These are phyloP conservation scores for Iris macrosiphon DNA, from an alignment of 106 monocot genomes.

Conservation along the genomic window DNA sequence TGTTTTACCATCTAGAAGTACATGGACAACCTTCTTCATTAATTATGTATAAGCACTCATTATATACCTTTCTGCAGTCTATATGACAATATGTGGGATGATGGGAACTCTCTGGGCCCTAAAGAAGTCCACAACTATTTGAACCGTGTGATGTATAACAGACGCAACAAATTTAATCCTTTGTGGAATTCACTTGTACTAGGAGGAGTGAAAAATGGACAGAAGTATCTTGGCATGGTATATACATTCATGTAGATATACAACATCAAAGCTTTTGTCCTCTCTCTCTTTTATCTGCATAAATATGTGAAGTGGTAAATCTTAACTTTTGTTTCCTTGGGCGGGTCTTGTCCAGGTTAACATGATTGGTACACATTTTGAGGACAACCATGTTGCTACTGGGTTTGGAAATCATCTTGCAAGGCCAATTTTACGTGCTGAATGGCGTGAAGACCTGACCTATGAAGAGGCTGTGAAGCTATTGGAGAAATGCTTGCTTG, in stretches of 20 bases:
- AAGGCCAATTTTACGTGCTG: conserved; percentile 62
- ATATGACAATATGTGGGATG: conserved; percentile 90
- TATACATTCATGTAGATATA: not conserved
- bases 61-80: no score
- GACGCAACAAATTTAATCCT: conserved; percentile 88
- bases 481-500: conserved; percentile 76
- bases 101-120: conserved; percentile 86
- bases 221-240: conserved; percentile 83
- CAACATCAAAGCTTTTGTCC: no score
- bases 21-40: no score
- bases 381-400: conserved; percentile 84
- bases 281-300: not conserved
- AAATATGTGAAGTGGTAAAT: no score
- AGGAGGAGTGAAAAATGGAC: conserved; percentile 79
- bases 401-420: conserved; percentile 89
- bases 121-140: conserved; percentile 85
- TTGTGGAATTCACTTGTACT: conserved; percentile 75
- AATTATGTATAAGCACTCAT: no score
- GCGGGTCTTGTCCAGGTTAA: conserved; percentile 52
- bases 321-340: no score
- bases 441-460: conserved; percentile 70
- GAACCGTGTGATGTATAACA: conserved; percentile 77
- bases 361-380: conserved; percentile 83
- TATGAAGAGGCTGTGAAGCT: conserved; percentile 88
- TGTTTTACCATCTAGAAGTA: no score